Evolutionary conservation across 129 eudicot genomes (phyloP).

Genomic region (Chrysanthemum seticuspe): DNA sequence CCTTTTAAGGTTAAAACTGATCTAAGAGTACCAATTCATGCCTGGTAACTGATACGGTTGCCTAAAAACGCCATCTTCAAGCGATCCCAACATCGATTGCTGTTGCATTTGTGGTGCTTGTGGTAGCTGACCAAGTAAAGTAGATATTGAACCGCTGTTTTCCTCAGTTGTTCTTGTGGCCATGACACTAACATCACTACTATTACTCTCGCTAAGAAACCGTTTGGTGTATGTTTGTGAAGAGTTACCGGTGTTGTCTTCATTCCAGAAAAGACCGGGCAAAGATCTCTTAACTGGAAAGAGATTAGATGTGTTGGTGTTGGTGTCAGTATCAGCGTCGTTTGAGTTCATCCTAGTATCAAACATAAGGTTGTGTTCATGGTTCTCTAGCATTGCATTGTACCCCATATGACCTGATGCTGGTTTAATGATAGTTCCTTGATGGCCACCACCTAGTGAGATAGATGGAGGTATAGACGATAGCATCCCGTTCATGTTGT

Average conservation of each 20-base stretch:
- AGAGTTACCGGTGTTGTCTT: conserved; percentile 28
- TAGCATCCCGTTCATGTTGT: conserved; percentile 43
- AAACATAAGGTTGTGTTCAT: conserved; percentile 40
- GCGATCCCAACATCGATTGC: conserved; percentile 59
- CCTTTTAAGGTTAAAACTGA: conserved; percentile 46
- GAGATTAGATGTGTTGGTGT: conserved; percentile 30
- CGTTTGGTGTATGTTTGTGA: conserved; percentile 36
- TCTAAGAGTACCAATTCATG: conserved; percentile 73
- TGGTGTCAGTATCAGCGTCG: conserved; percentile 28
- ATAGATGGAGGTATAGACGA: conserved; percentile 41
- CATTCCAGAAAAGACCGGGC: conserved; percentile 54
- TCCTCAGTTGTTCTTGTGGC: conserved; percentile 31
- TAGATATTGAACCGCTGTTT: conserved; percentile 47
- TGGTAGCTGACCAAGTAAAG: conserved; percentile 58
- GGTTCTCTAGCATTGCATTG: conserved; percentile 49
- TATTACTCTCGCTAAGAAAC: conserved; percentile 37
- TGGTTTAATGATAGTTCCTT: conserved; percentile 21
- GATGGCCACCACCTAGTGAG: conserved; percentile 33
- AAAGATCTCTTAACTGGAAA: conserved; percentile 43
- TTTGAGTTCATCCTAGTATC: conserved; percentile 39
- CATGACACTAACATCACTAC: conserved; percentile 31
- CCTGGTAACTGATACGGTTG: conserved; percentile 57
- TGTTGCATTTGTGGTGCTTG: conserved; percentile 62
- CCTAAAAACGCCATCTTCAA: conserved; percentile 73
- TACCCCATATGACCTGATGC: conserved; percentile 22